These are phyloP conservation scores for Trifolium fragiferum DNA, from an alignment of 306 rosid genomes.

Conservation along the genomic window DNA sequence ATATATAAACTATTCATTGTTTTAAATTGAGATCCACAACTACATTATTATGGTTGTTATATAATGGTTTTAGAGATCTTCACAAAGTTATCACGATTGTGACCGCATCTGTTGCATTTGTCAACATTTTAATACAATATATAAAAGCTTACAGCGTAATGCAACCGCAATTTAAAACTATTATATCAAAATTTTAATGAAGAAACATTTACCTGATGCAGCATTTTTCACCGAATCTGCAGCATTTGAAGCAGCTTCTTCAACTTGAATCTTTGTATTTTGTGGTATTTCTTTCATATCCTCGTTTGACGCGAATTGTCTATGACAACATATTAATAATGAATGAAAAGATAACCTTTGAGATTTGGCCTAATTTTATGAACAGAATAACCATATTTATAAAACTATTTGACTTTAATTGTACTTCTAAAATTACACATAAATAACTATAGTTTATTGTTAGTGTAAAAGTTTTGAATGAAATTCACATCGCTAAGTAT, in stretches of 20 bases:
- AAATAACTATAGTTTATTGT: too few relatives aligned
- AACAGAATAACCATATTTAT: too few relatives aligned
- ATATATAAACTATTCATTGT: neutral
- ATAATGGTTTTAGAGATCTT: too few relatives aligned
- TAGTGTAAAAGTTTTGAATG: too few relatives aligned
- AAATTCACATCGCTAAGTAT: too few relatives aligned
- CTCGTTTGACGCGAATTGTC: neutral
- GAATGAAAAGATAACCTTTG: neutral
- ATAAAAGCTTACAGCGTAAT: neutral
- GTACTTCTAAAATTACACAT: too few relatives aligned
- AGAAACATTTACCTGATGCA: constrained; percentile 39
- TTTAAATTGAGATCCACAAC: too few relatives aligned
- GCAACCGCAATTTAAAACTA: neutral
- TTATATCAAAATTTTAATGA: neutral
- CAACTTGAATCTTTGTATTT: constrained; percentile 23
- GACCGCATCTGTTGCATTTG: too few relatives aligned
- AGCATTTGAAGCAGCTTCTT: constrained; percentile 36
- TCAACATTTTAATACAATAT: too few relatives aligned
- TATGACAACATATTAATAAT: neutral
- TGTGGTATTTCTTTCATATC: neutral
- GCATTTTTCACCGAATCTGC: constrained; percentile 34
- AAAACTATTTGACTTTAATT: too few relatives aligned
- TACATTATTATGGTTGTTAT: too few relatives aligned
- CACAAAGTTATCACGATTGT: too few relatives aligned
- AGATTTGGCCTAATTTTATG: neutral